Percentiles rank a stretch among this genome's conserved stretches.
Conservation (phyloP, 2,329 filamentous ascomycete genomes). For the Diaporthe longicolla region DNA sequence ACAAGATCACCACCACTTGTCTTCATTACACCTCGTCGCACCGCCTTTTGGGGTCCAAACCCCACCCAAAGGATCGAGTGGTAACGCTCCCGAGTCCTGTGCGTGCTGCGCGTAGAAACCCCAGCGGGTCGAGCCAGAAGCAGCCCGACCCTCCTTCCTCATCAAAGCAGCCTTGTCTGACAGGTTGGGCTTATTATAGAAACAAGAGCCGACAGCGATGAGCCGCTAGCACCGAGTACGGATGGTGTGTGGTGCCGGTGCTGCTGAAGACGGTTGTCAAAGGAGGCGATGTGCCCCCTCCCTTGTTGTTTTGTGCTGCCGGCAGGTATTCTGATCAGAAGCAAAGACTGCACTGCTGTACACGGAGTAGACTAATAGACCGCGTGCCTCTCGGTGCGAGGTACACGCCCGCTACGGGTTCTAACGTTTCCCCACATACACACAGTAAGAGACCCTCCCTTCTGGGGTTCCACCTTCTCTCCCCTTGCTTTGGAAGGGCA, state of each 20-base stretch:
- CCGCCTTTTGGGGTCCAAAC: slow-evolving; percentile 39
- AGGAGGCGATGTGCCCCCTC: slow-evolving; percentile 10
- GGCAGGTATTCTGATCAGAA: slow-evolving; percentile 9
- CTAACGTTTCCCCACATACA: slow-evolving; percentile 19
- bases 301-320: background rate
- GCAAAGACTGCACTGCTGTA: background rate
- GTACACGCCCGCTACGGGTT: background rate
- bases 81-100: slow-evolving; percentile 10
- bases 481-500: no score
- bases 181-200: slow-evolving; percentile 27
- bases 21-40: slow-evolving; percentile 30
- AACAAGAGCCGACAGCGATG: slow-evolving; percentile 21
- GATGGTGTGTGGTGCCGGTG: slow-evolving; percentile 13
- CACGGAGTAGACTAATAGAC: no score
- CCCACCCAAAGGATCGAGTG: slow-evolving; percentile 25
- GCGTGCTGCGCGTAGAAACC: background rate
- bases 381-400: background rate
- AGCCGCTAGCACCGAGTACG: slow-evolving; percentile 19
- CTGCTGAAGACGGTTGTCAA: slow-evolving; percentile 9
- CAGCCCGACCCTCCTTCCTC: slow-evolving; percentile 29
- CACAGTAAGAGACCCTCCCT: no score
- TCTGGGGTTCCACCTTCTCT: no score
- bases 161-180: slow-evolving; percentile 36
- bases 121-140: slow-evolving; percentile 27
- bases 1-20: slow-evolving; percentile 28